Base-by-base conservation (phyloP, 2,329 filamentous ascomycete genomes). In the Pyrenophora graminea region DNA sequence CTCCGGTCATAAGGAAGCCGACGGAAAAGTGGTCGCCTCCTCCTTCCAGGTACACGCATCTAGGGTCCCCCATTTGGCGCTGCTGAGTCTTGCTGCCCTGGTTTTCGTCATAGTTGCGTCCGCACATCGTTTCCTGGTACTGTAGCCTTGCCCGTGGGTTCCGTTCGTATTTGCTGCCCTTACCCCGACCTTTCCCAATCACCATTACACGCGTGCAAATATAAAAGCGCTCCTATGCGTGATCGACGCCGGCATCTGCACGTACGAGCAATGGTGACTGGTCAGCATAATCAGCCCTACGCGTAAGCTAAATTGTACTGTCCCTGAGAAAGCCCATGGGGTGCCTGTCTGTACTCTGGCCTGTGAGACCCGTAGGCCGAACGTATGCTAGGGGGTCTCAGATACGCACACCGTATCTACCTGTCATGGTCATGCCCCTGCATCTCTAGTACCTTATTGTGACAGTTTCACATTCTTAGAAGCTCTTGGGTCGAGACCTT, bases 241-340 rank as follows among this genome's bases (percentile, higher is more conserved):
- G 49, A 51, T 51, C 44, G 43, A 48, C 49, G 31, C 49, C 33
- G 30, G 44, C 33, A 48, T 48, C 21, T n/a, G 33, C 31, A 13
- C 25, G 19, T 41, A 42, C 19, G 17, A 15, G 7, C 6, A 33
- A 38, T 31, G 31, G 27, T 34, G 39, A 39, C 48, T 51, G 43
- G 48, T 38, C n/a, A 27, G 39, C 21, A 37, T 47, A 38, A 38
- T 39, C 48, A 51, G 48, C 48, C 33, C 48, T 51, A 42, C 25
- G 25, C 12, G n/a, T 48, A 33, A 38, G 25, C 44, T 33, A 46
- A 9, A 33, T 42, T 30, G 12, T 31, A 38, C 23, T 23, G 36
- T 33, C 19, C 38, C n/a, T 27, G 10, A 38, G 31, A 15, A 42
- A 42, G 23, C 13, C 32, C 17, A 13, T 47, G 23, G 25, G 25